phyloP scores from a whole-genome alignment of 441 rosid genomes.

The Erysimum pusillum region DNA sequence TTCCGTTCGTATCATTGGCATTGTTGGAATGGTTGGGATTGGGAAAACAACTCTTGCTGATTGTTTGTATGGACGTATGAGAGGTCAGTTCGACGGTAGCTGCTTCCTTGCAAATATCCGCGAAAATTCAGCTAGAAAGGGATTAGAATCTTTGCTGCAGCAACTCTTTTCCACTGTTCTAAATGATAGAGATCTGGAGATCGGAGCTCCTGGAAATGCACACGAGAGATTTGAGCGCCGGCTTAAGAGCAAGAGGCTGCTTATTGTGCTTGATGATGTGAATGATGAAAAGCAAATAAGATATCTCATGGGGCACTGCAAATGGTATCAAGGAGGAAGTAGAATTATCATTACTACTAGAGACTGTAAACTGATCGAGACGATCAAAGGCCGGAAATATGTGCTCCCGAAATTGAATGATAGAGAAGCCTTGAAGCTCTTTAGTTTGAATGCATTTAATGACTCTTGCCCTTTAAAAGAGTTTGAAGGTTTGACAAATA shows the following conservation, averaged over 20 bases:
- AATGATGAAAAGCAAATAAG: conserved; percentile 35
- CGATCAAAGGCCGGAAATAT: conserved; percentile 36
- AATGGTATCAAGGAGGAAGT: conserved; percentile 56
- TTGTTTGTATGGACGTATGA: conserved; percentile 38
- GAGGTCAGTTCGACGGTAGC: conserved; percentile 44
- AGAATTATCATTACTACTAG: conserved; percentile 56
- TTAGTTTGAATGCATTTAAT: conserved; percentile 48
- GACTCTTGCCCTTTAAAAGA: not conserved
- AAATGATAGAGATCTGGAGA: conserved; percentile 20
- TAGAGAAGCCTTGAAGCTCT: conserved; percentile 47
- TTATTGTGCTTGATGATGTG: conserved; percentile 55
- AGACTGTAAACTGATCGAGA: conserved; percentile 45
- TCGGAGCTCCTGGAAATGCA: conserved; percentile 41
- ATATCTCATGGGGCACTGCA: conserved; percentile 34
- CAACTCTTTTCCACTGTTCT: conserved; percentile 41
- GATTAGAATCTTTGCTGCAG: conserved; percentile 28
- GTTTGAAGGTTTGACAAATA: conserved; percentile 22
- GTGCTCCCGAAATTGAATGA: conserved; percentile 27
- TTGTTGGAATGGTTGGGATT: conserved; percentile 59
- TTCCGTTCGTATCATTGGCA: conserved; percentile 47
- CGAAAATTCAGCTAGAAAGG: conserved; percentile 24
- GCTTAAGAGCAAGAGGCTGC: conserved; percentile 39
- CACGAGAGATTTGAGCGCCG: conserved; percentile 28
- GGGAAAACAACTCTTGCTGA: conserved; percentile 52
- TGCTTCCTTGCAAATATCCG: conserved; percentile 46